These are phyloP conservation scores for Cairneyella variabilis DNA, from an alignment of 495 filamentous ascomycete genomes.

Conservation along the genomic window DNA sequence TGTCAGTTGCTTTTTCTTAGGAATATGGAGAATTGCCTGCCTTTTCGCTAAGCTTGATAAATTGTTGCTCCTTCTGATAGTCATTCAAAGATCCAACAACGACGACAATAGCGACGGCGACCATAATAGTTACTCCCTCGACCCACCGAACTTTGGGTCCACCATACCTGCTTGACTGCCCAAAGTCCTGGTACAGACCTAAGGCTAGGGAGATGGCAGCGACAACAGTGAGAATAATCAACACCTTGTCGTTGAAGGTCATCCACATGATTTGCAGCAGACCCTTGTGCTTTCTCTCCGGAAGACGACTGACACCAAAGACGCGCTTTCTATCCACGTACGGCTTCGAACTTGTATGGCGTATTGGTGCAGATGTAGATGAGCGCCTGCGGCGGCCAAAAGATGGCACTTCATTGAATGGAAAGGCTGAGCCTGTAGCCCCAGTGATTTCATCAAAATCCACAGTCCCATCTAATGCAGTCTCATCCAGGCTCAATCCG, in stretches of 20 bases:
- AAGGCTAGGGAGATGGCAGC: conserved; percentile 75
- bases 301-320: conserved; percentile 69
- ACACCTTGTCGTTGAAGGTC: conserved; percentile 77
- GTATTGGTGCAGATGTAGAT: conserved; percentile 69
- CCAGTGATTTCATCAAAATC: conserved; percentile 59
- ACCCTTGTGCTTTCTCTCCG: conserved; percentile 64
- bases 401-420: conserved; percentile 50
- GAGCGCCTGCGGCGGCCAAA: conserved; percentile 68
- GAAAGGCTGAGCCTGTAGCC: conserved; percentile 32
- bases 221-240: conserved; percentile 71
- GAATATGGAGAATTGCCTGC: too few species aligned
- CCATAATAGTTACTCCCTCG: conserved; percentile 65
- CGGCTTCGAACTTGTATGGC: conserved; percentile 32
- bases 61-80: conserved; percentile 69
- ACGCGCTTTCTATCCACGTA: conserved; percentile 49
- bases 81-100: conserved; percentile 61
- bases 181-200: conserved; percentile 52
- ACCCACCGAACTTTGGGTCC: conserved; percentile 59
- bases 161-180: conserved; percentile 29
- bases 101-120: conserved; percentile 63
- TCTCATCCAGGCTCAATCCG: conserved; percentile 74
- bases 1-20: too few species aligned
- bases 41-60: conserved; percentile 69
- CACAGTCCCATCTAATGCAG: conserved; percentile 53
- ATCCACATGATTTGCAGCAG: conserved; percentile 68